A percentile compares a stretch with the other conserved stretches of the same genome.
Evolutionary conservation across 257 asterid species (phyloP).

Genomic region (Dorcoceras hygrometricum): DNA sequence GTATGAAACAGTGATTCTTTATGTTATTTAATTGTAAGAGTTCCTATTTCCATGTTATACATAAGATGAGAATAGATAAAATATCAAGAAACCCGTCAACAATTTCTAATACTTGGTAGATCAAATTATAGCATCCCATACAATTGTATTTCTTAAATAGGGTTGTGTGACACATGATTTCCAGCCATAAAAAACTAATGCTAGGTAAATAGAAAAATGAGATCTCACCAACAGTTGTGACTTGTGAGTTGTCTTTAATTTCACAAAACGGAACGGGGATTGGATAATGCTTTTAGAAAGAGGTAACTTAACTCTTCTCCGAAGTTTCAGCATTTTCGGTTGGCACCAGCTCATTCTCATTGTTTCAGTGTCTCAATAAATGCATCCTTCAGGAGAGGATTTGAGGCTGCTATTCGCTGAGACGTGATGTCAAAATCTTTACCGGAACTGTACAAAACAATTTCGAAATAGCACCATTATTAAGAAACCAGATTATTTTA

Average conservation of each 20-base stretch:
- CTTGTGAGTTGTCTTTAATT: background rate
- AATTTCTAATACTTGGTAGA: background rate
- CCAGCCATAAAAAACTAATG: background rate
- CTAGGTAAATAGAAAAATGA: background rate
- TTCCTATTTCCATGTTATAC: background rate
- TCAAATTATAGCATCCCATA: background rate
- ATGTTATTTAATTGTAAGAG: background rate
- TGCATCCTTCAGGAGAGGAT: slow-evolving; percentile 48
- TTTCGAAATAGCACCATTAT: background rate
- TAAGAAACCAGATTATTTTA: background rate
- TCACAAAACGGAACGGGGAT: background rate
- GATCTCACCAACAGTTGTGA: background rate
- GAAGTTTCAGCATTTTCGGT: slow-evolving; percentile 13
- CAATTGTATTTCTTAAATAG: too few relatives aligned
- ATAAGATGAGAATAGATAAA: background rate
- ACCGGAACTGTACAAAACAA: slow-evolving; percentile 44
- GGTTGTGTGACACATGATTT: background rate
- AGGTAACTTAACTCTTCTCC: slow-evolving; percentile 21
- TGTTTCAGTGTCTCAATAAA: slow-evolving; percentile 51
- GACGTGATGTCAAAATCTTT: slow-evolving; percentile 56
- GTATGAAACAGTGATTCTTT: background rate
- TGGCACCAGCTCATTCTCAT: slow-evolving; percentile 28
- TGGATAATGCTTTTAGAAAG: background rate
- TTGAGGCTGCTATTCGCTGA: slow-evolving; percentile 64
- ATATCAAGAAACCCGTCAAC: background rate